Evolutionary conservation across 2,329 filamentous ascomycete species (phyloP).

Genomic region (Sclerotinia minor): DNA sequence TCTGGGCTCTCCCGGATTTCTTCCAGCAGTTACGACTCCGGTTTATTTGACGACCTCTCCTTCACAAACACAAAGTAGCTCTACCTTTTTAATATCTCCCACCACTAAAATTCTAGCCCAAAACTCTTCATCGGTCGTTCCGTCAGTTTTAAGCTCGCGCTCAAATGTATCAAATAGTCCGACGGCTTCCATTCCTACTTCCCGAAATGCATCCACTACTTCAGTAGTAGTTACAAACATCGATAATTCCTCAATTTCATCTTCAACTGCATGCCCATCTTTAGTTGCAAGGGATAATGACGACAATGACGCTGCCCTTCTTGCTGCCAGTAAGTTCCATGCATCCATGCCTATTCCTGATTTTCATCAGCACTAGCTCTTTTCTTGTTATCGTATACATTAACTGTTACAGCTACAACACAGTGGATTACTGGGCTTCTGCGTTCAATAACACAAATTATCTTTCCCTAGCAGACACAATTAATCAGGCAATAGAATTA

Average conservation of each 20-base stretch:
- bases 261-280: neutral
- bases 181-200: neutral
- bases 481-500: neutral
- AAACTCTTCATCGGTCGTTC: neutral
- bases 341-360: neutral
- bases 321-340: neutral
- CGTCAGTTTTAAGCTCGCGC: neutral
- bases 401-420: fast-evolving
- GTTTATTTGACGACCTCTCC: neutral
- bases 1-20: neutral
- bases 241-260: neutral
- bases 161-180: neutral
- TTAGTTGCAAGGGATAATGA: neutral
- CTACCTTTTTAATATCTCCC: neutral
- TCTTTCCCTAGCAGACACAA: neutral
- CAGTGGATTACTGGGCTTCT: neutral
- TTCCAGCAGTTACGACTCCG: neutral
- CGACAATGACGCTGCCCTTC: neutral
- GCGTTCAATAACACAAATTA: neutral
- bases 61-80: neutral
- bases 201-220: too few species aligned
- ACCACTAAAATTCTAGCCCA: neutral
- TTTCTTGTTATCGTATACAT: too few species aligned
- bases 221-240: neutral
- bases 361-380: neutral